Percentiles rank a stretch among this genome's conserved stretches.
Evolutionary conservation across 176 grass and related monocot genomes (phyloP).

Genomic region (Guadua angustifolia): DNA sequence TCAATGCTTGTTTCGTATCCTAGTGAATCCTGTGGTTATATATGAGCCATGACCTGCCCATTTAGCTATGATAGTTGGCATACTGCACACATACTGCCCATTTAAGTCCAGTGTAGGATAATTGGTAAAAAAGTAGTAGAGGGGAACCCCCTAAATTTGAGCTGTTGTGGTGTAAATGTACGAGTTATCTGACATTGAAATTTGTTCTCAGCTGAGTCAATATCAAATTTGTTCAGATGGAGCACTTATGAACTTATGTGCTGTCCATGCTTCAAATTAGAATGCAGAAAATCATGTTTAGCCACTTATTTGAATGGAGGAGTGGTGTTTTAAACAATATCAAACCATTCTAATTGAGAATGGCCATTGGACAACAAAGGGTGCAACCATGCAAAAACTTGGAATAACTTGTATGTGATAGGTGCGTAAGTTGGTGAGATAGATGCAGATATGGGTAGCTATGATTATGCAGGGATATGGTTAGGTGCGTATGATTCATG

Average conservation of each 20-base stretch:
- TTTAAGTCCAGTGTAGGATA: too few species aligned
- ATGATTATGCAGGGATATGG: neutral
- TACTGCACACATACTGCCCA: too few species aligned
- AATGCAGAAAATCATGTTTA: constrained; percentile 8
- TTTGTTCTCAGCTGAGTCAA: neutral
- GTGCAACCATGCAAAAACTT: neutral
- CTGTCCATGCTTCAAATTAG: neutral
- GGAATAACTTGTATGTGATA: neutral
- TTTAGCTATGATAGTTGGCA: too few species aligned
- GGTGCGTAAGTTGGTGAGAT: neutral
- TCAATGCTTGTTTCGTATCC: too few species aligned
- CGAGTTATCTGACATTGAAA: neutral
- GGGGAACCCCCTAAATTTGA: neutral
- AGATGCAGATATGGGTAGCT: neutral
- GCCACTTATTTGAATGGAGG: neutral
- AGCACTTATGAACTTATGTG: neutral
- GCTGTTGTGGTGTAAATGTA: neutral
- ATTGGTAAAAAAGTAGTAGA: neutral
- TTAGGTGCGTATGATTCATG: neutral
- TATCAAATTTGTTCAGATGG: neutral
- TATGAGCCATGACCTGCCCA: too few species aligned
- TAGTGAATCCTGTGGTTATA: too few species aligned
- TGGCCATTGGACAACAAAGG: neutral
- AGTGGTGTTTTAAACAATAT: neutral
- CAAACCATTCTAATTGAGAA: neutral